Conservation (phyloP, 768 basidiomycete species). For the Rhodotorula babjevae region DNA sequence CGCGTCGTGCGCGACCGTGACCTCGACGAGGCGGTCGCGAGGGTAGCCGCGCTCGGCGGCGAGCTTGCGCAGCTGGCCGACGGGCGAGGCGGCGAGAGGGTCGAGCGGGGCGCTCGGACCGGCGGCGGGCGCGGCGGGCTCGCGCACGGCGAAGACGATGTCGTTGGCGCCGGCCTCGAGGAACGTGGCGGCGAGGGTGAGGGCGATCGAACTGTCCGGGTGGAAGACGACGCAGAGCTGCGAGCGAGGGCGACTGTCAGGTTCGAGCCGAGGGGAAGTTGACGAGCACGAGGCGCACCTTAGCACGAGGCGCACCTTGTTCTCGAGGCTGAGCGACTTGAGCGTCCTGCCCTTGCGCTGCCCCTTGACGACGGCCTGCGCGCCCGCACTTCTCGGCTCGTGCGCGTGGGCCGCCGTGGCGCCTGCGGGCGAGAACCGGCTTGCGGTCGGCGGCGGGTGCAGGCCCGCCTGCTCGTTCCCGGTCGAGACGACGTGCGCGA, state of each 20-base stretch:
- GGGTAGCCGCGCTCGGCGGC: not conserved
- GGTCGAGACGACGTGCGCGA: no score
- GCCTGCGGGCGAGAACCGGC: not conserved
- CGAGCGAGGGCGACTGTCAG: not conserved
- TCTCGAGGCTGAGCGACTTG: not conserved
- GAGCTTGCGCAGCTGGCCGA: not conserved
- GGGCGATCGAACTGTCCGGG: not conserved
- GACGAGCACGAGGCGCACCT: no score
- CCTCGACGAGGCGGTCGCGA: not conserved
- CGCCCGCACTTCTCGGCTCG: not conserved
- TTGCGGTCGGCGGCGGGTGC: no score
- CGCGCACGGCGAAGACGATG: no score
- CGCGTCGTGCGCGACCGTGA: not conserved
- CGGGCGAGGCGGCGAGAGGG: not conserved
- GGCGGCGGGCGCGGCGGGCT: not conserved
- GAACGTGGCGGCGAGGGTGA: not conserved
- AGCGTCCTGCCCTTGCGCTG: not conserved
- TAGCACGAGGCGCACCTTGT: constrained; percentile 5
- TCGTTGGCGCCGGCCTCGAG: no score
- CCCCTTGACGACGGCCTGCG: not conserved
- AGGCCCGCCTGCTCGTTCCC: no score
- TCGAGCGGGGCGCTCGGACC: not conserved
- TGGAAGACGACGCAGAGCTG: constrained; percentile 2
- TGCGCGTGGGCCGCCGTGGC: not conserved
- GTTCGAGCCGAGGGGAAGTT: no score